Evolutionary conservation across 2,329 filamentous ascomycete genomes (phyloP).

Genomic region (Colletotrichum brevisporum): DNA sequence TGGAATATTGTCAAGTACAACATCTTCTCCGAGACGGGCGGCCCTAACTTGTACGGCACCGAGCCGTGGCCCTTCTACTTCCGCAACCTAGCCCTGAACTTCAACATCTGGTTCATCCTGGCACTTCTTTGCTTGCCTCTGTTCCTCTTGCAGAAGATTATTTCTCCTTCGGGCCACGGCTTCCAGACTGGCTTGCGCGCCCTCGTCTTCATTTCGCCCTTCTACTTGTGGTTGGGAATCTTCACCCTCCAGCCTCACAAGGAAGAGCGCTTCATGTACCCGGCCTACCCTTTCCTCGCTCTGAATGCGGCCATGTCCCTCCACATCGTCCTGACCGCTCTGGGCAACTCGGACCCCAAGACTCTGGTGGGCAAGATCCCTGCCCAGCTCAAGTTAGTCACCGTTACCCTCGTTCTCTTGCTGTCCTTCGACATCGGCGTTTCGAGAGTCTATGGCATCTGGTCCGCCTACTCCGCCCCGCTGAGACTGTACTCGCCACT

Average conservation of each 20-base stretch:
- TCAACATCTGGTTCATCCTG: constrained; percentile 93
- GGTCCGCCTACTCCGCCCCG: constrained; percentile 87
- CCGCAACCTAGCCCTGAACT: constrained; percentile 91
- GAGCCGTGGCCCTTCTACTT: constrained; percentile 98
- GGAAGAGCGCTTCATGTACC: constrained; percentile 99
- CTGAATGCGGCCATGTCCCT: constrained; percentile 89
- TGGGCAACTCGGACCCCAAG: constrained; percentile 79
- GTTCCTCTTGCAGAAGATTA: constrained; percentile 78
- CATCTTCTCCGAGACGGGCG: constrained; percentile 84
- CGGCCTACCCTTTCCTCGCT: constrained; percentile 90
- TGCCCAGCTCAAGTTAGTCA: constrained; percentile 78
- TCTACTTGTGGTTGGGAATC: constrained; percentile 94
- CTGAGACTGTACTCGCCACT: constrained; percentile 79
- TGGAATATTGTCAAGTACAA: constrained; percentile 98
- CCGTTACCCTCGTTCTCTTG: constrained; percentile 73
- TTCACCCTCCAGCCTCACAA: constrained; percentile 97
- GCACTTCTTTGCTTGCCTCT: constrained; percentile 82
- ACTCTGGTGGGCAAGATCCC: constrained; percentile 80
- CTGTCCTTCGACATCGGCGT: constrained; percentile 76
- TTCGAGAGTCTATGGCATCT: constrained; percentile 81
- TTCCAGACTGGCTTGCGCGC: constrained; percentile 81
- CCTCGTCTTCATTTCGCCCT: constrained; percentile 83
- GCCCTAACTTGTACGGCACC: constrained; percentile 93
- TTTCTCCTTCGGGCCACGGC: constrained; percentile 72
- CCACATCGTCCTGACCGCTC: constrained; percentile 82